Evolutionary conservation across 768 basidiomycete genomes (phyloP), one percentile per base, ranked within the genome.

Genomic region (Hypsizygus marmoreus): DNA sequence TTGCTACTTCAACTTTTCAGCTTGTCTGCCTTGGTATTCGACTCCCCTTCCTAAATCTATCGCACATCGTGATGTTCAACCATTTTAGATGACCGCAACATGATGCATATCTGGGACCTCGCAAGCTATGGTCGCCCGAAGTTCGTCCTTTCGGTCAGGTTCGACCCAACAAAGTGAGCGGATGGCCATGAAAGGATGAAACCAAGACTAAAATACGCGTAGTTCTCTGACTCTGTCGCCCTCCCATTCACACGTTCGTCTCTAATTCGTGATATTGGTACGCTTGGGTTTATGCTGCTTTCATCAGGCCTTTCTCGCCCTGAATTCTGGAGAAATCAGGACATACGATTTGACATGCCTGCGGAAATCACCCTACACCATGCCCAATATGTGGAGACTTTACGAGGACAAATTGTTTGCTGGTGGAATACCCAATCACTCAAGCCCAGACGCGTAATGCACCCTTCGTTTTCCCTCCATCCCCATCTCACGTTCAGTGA

Each of bases 331-430:
- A 23, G 81, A 84, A 38, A 74, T 91, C 50, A 77, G 79, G 53
- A 84, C 86, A 2, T 93, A 84, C 59, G 91, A 94, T 60, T 55
- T 93, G n/a, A 68, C 79, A 10, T 84, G 88, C 47, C 70, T 80
- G 12, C 71, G 77, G 14, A 74, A 84, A 48, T 88, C 89, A 0
- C 72, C 75, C 9, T 90, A 86, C 55, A 72, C 68, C 13, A 77
- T 89, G 25, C 83, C 84, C 2, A 91, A 92, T 57, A 68, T 86
- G 55, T 95, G 91, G 93, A 72, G 70, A 16, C 54, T 80, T 23
- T 84, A 89, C 54, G 82, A 88, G 61, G 77, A 84, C 47, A 77
- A 77, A 68, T 63, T 71, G 58, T 55, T 61, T 35, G 61, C 68
- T 0, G 69, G 64, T 39, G 75, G 72, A 19, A 67, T 68, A 62